Conservation (phyloP, 352 stramenopile species). For the Bremia lactucae region DNA sequence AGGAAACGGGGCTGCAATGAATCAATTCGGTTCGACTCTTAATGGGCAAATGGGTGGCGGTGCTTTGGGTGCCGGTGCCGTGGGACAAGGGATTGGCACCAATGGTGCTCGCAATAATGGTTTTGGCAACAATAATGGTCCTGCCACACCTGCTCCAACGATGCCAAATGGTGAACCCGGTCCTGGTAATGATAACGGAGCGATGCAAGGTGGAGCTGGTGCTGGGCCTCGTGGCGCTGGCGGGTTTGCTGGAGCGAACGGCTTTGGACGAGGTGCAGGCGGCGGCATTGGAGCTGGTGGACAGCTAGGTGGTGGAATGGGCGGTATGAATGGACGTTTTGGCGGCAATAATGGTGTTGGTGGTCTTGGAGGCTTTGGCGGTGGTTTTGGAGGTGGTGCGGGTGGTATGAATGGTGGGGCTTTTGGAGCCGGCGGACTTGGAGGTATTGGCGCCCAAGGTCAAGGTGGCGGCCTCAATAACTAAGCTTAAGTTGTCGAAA, state of each 20-base stretch:
- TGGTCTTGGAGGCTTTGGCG: not conserved
- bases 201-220: not conserved
- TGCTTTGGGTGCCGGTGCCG: not conserved
- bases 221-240: not conserved
- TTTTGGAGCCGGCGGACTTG: not conserved
- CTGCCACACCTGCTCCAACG: slow-evolving; percentile 9
- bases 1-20: not conserved
- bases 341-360: not conserved
- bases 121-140: not conserved
- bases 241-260: not conserved
- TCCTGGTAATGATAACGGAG: slow-evolving; percentile 2
- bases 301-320: not conserved
- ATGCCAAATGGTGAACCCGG: slow-evolving; percentile 2
- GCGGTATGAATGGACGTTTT: not conserved
- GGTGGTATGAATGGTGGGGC: not conserved
- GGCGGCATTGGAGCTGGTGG: not conserved
- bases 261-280: too few relatives aligned
- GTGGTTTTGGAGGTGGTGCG: not conserved
- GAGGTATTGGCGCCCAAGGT: not conserved
- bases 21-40: not conserved
- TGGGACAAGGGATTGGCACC: not conserved
- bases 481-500: not conserved
- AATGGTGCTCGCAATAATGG: not conserved
- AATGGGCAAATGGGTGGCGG: not conserved
- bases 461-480: not conserved